Evolutionary conservation across 2,329 filamentous ascomycete genomes (phyloP), one percentile per base, ranked within the genome.

Genomic region (Verticillium nubilum): DNA sequence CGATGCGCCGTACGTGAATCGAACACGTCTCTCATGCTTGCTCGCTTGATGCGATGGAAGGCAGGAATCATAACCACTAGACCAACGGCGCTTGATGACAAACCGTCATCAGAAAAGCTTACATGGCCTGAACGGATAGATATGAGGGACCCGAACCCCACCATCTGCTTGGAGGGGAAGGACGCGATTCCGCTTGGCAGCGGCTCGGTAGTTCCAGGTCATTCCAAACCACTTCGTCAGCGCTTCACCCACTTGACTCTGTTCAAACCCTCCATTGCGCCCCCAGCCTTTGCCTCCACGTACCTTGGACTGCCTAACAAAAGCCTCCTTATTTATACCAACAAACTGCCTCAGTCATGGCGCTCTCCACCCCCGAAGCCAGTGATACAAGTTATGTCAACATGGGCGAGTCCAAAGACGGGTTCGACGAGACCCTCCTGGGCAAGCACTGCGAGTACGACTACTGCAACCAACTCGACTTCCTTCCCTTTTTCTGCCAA

Each of bases 401-500:
- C 63, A 93, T 93, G 88, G 81, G 89, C 69, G 62, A 64, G 13
- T 57, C 61, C 19, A 63, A 63, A 57, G 83, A 86, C 68, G 82
- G 75, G 61, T 71, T 82, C 72, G 93, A 97, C 75, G 88, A 93
- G 54, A 88, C 91, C 68, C 84, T 93, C 26, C 89, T 98, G 67
- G 95, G 95, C 74, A 86, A 86, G 63, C 93, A 97, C 79, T 99
- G 95, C 83, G 87, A 97, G 74, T 88, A 90, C 76, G 80, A 89
- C 65, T 96, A 92, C 80, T 99, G 95, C 81, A 89, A 93, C 72
- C 90, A 95, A 71, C 90, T 98, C 62, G 95, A 98, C 76, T 98
- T 99, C 74, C 86, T 99, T 4, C 95, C 95, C 4, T 98, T 98
- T 75, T 84, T 87, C 70, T 99, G 95, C 78, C 91, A 96, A 72